These are phyloP conservation scores for Pneumocystis carinii DNA, from an alignment of 1,139 yeast species.

Conservation along the genomic window DNA sequence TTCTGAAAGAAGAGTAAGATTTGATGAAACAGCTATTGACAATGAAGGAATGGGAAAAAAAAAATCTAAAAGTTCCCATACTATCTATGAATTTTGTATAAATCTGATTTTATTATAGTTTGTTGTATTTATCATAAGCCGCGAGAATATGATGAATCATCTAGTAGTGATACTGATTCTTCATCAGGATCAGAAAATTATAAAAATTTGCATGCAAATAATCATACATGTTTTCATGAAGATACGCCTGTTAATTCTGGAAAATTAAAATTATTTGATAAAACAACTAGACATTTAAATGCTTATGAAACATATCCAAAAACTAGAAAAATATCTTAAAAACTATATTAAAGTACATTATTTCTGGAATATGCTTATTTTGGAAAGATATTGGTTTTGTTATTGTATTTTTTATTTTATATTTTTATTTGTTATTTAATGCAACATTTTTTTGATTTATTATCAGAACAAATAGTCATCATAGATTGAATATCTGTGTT, in stretches of 20 bases:
- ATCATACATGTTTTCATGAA: background rate
- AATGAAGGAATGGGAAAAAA: constrained; percentile 12
- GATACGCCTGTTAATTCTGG: background rate
- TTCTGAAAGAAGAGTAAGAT: constrained; percentile 10
- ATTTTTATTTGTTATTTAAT: background rate
- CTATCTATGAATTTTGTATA: background rate
- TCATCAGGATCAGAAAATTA: constrained; percentile 5
- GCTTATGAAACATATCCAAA: background rate
- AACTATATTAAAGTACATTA: background rate
- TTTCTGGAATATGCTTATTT: background rate
- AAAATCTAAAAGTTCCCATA: constrained; percentile 8
- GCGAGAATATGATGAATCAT: constrained; percentile 10
- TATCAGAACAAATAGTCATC: background rate
- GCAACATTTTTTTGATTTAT: background rate
- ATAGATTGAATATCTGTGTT: background rate
- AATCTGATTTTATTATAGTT: background rate
- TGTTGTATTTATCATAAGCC: constrained; percentile 14
- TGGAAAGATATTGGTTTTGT: background rate
- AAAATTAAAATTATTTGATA: background rate
- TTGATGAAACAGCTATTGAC: constrained; percentile 11
- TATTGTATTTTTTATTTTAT: background rate
- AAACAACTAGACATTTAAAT: background rate
- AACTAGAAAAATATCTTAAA: background rate
- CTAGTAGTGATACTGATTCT: constrained; percentile 7
- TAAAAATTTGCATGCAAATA: background rate